Evolutionary conservation across 192 early-diverging fungal species (phyloP).

Genomic region (Backusella psychrophila): DNA sequence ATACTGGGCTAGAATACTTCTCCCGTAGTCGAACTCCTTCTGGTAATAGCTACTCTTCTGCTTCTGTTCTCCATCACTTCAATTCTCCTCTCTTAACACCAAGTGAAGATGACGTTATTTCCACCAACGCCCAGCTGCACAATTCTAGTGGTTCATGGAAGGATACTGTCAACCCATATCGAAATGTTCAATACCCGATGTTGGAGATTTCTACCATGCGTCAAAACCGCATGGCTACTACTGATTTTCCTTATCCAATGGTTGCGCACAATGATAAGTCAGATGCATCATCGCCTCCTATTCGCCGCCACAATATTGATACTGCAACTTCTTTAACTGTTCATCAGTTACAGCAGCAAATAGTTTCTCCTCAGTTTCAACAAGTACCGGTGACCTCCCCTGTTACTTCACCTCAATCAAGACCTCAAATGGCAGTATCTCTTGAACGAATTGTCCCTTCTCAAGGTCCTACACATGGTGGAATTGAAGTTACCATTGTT

Average conservation of each 20-base stretch:
- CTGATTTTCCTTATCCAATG: neutral
- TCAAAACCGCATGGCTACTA: neutral
- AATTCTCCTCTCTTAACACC: neutral
- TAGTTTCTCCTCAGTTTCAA: neutral
- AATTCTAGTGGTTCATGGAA: neutral
- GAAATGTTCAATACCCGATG: neutral
- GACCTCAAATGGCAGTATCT: neutral
- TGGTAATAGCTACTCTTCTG: neutral
- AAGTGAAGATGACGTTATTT: neutral
- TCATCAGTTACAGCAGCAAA: neutral
- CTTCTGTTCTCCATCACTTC: neutral
- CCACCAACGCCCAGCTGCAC: neutral
- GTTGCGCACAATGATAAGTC: neutral
- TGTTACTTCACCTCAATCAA: neutral
- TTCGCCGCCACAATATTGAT: constrained; percentile 18
- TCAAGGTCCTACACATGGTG: constrained; percentile 84
- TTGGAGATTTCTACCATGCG: neutral
- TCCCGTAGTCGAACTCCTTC: neutral
- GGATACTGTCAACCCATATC: neutral
- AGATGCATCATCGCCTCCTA: constrained; percentile 27
- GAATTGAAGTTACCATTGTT: constrained; percentile 79
- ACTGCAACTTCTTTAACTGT: neutral
- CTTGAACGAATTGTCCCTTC: constrained; percentile 68
- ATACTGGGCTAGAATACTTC: neutral
- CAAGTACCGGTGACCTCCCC: neutral